phyloP scores from a whole-genome alignment of 2,329 filamentous ascomycete genomes.

The Didymella pomorum region DNA sequence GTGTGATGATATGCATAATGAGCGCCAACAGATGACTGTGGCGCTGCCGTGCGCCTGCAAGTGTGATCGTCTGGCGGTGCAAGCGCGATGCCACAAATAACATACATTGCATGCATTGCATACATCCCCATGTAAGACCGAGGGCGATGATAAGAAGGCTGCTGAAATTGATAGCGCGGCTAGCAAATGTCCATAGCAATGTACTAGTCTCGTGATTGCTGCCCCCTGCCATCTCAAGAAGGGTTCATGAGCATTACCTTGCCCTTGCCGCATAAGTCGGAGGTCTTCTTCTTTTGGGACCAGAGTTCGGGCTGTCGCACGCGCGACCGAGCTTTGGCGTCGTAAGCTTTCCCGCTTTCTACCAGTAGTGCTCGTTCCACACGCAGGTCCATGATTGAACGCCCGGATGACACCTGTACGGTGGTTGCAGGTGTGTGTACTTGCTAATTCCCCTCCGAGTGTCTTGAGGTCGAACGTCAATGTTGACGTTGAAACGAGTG shows the following conservation, averaged over 20 bases:
- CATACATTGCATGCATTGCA: not conserved
- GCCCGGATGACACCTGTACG: constrained; percentile 21
- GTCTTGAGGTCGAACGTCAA: not conserved
- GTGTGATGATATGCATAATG: not conserved
- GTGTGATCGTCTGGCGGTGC: not conserved
- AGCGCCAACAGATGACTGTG: not conserved
- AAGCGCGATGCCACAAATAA: not conserved
- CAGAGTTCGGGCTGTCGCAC: not conserved
- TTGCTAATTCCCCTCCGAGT: not conserved
- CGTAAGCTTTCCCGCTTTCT: not conserved
- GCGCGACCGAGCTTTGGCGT: not conserved
- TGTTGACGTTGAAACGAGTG: not conserved
- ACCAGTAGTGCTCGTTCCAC: constrained; percentile 15
- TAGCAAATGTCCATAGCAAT: not conserved
- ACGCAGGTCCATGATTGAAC: constrained; percentile 28
- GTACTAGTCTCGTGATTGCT: not conserved
- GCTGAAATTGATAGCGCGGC: too few relatives aligned
- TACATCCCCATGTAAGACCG: too few relatives aligned
- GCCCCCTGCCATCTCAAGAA: not conserved
- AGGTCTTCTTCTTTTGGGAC: not conserved
- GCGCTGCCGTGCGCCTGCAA: not conserved
- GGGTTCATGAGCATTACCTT: not conserved
- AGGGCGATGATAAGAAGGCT: too few relatives aligned
- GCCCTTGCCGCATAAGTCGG: not conserved
- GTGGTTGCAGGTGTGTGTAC: not conserved